Conservation (phyloP, 2,329 filamentous ascomycete species). For the Macrophomina pseudophaseolina region DNA sequence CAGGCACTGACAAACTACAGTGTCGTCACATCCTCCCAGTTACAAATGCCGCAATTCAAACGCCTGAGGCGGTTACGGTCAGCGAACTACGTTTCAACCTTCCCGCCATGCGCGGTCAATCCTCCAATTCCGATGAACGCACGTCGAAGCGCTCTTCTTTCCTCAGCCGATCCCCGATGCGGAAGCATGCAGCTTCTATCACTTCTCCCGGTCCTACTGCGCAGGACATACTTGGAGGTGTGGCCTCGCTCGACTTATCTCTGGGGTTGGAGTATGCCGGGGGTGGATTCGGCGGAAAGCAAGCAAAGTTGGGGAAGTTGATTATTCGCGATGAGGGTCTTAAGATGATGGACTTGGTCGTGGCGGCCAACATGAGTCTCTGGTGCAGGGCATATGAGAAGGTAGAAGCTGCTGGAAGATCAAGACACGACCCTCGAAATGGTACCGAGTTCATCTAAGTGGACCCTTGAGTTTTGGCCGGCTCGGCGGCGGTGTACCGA, state of each 20-base stretch:
- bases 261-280: slow-evolving; percentile 84
- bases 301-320: slow-evolving; percentile 91
- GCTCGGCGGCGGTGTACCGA: no score
- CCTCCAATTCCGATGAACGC: slow-evolving; percentile 38
- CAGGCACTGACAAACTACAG: slow-evolving; percentile 33
- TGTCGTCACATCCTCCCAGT: slow-evolving; percentile 73
- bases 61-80: slow-evolving; percentile 56
- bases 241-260: slow-evolving; percentile 67
- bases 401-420: slow-evolving; percentile 29
- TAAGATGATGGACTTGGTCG: slow-evolving; percentile 93
- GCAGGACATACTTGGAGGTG: slow-evolving; percentile 27
- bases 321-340: slow-evolving; percentile 87
- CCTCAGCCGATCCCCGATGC: slow-evolving; percentile 39
- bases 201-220: slow-evolving; percentile 24
- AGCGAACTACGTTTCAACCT: slow-evolving; percentile 93
- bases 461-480: no score
- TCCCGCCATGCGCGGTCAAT: slow-evolving; percentile 46
- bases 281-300: slow-evolving; percentile 81
- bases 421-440: slow-evolving; percentile 11
- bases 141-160: slow-evolving; percentile 42
- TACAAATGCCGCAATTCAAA: slow-evolving; percentile 37
- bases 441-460: not conserved
- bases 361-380: slow-evolving; percentile 87
- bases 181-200: slow-evolving; percentile 37
- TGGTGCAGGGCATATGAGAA: slow-evolving; percentile 91